Evolutionary conservation across 148 eudicot species (phyloP).

Genomic region (Selenicereus undatus): DNA sequence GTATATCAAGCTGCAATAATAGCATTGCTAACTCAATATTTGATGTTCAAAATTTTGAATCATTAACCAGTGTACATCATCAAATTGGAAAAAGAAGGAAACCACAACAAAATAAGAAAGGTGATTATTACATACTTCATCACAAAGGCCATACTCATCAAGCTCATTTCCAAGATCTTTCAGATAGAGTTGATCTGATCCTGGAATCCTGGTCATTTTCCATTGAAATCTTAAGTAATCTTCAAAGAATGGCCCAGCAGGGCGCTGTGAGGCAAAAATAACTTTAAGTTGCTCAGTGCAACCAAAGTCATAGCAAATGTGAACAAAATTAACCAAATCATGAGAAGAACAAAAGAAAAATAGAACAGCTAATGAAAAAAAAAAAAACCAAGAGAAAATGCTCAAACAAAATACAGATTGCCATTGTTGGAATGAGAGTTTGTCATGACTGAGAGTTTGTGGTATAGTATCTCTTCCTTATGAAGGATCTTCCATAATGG

Average conservation of each 20-base stretch:
- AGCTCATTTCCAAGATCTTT: constrained; percentile 65
- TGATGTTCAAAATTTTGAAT: background rate
- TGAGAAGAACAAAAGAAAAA: background rate
- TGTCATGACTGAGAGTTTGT: background rate
- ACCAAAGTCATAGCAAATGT: background rate
- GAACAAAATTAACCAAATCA: background rate
- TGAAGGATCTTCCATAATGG: background rate
- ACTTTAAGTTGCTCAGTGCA: background rate
- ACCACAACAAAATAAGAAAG: background rate
- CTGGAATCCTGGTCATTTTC: constrained; percentile 51
- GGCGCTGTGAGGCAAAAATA: background rate
- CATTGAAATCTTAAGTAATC: background rate
- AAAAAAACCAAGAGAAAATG: background rate
- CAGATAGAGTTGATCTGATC: constrained; percentile 43
- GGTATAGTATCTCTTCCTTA: background rate
- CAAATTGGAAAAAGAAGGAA: background rate
- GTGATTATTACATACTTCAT: constrained; percentile 59
- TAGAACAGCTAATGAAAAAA: background rate
- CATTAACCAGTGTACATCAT: constrained; percentile 4
- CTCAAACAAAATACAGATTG: background rate
- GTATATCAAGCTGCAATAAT: constrained; percentile 67
- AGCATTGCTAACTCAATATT: background rate
- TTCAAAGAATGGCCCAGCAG: background rate
- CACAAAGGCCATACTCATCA: constrained; percentile 79
- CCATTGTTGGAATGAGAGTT: background rate